These are phyloP conservation scores for Saccharum officinarum DNA, from an alignment of 176 grass and related monocot genomes.

Conservation along the genomic window DNA sequence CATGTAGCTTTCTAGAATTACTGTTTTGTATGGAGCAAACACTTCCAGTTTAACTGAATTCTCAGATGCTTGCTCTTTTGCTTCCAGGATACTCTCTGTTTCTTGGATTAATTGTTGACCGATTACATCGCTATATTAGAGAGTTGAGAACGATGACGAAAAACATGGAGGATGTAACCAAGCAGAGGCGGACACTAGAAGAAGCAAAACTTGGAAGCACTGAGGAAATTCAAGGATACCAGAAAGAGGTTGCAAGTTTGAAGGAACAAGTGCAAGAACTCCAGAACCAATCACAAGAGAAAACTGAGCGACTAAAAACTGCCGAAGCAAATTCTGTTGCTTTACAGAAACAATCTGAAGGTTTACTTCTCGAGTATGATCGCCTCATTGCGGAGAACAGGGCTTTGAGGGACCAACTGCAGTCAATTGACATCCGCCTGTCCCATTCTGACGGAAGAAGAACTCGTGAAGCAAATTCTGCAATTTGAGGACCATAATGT, in stretches of 20 bases:
- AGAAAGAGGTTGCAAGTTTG: conserved; percentile 56
- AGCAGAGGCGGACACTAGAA: conserved; percentile 61
- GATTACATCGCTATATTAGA: conserved; percentile 82
- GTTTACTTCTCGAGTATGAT: conserved; percentile 72
- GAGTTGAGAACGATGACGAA: conserved; percentile 61
- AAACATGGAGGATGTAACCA: conserved; percentile 63
- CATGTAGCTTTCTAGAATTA: background rate
- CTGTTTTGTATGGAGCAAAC: background rate
- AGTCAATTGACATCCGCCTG: conserved; percentile 49
- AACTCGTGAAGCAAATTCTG: conserved; percentile 34
- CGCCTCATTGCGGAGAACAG: conserved; percentile 75
- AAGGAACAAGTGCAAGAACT: conserved; percentile 56
- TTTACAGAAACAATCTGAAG: conserved; percentile 76
- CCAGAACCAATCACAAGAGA: conserved; percentile 47
- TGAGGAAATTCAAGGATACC: conserved; percentile 46
- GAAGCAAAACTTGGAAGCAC: conserved; percentile 56
- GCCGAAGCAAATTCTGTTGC: conserved; percentile 48
- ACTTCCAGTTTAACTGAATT: too few relatives aligned
- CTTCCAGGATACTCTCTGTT: conserved; percentile 80
- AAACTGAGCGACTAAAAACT: conserved; percentile 57
- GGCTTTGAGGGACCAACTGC: conserved; percentile 56
- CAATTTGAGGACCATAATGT: background rate
- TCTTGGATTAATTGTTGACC: conserved; percentile 71
- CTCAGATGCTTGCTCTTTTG: conserved; percentile 23
- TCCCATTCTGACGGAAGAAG: conserved; percentile 73